Base-by-base conservation (phyloP, 2,329 filamentous ascomycete species). In the Xylariaceae sp. region DNA sequence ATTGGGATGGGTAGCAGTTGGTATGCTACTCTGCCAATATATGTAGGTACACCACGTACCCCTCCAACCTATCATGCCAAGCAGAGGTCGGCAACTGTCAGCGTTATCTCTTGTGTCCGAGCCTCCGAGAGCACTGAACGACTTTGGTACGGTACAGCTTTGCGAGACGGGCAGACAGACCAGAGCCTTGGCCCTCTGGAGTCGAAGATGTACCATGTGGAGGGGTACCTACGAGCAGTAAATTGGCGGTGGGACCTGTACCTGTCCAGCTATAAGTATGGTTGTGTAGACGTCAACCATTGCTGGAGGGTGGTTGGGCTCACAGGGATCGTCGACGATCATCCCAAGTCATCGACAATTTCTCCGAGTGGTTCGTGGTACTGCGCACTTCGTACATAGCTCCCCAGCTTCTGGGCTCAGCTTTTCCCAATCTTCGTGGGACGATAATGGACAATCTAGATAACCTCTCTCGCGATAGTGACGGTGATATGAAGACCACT, bases 321-420 rank as follows among this genome's bases (percentile, higher is more conserved):
- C 61, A 13, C 50, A 61, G 58, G 55, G 30, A 35, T 56, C 37
- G 37, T 54, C 52, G 45, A 54, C 55, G 37, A 56, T 56, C 10
- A 54, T 51, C 51, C 56, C 50, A 61, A 55, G 15, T 18, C 41
- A 53, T 58, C 41, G n/a, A 56, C 5, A 58, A 61, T 61, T 61
- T 62, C 53, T 63, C 61, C 61, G 61, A 61, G 53, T 61, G 58
- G 58, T 56, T 49, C 15, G 35, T 13, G 49, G 49, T 15, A 35
- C 17, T 13, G 11, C 18, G 17, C 5, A 50, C 17, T 10, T 50
- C 37, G 9, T 13, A 41, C 37, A 41, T 15, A 45, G 49, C 30
- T 35, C 23, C 23, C 49, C 11, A 51, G 49, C 23, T 51, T 18
- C 44, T 49, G 18, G 47, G 23, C 18, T 56, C 34, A 60, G 37